These are phyloP conservation scores for Penicillium waksmanii DNA, from an alignment of 495 filamentous ascomycete species.

Conservation along the genomic window DNA sequence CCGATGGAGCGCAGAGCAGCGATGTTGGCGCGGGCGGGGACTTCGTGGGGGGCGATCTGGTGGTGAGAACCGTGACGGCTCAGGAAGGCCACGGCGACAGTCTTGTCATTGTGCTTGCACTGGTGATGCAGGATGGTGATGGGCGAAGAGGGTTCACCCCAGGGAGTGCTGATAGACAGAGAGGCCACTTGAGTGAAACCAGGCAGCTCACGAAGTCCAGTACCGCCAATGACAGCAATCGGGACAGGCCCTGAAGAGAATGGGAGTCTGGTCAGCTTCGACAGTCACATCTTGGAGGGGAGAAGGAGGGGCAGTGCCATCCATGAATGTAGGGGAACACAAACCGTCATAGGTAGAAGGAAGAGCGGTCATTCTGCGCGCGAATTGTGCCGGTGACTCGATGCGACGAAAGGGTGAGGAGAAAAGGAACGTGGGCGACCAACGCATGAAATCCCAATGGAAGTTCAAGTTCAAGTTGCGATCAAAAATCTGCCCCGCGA, in stretches of 20 bases:
- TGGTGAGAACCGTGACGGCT: constrained; percentile 89
- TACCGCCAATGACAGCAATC: constrained; percentile 97
- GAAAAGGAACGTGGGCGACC: constrained; percentile 17
- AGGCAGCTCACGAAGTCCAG: constrained; percentile 74
- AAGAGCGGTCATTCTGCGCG: constrained; percentile 57
- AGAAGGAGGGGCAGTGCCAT: constrained; percentile 15
- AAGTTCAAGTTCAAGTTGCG: not conserved
- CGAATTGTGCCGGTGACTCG: constrained; percentile 40
- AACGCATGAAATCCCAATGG: constrained; percentile 16
- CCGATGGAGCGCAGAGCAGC: constrained; percentile 88
- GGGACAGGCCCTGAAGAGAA: constrained; percentile 66
- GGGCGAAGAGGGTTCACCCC: constrained; percentile 88
- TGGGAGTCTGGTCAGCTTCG: constrained; percentile 14
- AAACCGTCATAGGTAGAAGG: constrained; percentile 59
- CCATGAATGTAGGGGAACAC: constrained; percentile 14
- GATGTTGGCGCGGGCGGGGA: constrained; percentile 90
- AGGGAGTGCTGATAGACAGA: constrained; percentile 77
- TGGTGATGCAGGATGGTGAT: constrained; percentile 87
- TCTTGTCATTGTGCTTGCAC: constrained; percentile 56
- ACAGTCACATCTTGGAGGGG: constrained; percentile 21
- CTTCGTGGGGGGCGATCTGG: constrained; percentile 88
- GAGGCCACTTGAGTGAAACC: constrained; percentile 81
- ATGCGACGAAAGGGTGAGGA: constrained; percentile 40
- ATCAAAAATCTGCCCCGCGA: constrained; percentile 20
- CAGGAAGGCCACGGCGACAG: constrained; percentile 85